Base-by-base conservation (phyloP, 495 filamentous ascomycete species). In the Viridothelium virens region DNA sequence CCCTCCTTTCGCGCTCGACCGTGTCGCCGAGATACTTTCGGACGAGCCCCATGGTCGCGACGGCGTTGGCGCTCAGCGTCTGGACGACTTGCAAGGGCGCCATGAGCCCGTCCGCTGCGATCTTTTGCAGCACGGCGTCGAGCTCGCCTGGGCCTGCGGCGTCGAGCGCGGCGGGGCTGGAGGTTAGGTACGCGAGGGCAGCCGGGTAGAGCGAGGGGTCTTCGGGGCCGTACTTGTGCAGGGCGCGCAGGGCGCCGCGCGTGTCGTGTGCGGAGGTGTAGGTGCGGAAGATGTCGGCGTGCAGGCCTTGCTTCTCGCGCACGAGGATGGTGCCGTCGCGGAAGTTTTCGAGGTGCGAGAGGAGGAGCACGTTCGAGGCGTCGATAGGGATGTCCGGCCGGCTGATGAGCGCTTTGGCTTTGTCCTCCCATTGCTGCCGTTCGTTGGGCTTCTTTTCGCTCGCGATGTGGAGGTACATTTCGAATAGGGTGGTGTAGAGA, bases 31-130 rank as follows among this genome's bases (percentile, higher is more conserved):
- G 86, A 73, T 98, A 98, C 37, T 86, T 87, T 79, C 96, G 97
- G 56, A 98, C 87, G 80, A 96, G 89, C 39, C 95, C 94, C 89
- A 97, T 96, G 1, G 91, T 97, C 1, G 94, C 92, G 7, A 97
- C 92, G 36, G 84, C 86, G 71, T 91, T 92, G 36, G 84, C 86
- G 66, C 87, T 89, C 11, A 98, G 79, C 2, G 95, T 91, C 74
- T 98, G 94, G 16, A 98, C 94, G 14, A 98, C 94, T 75, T 98
- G 93, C 34, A 98, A 80, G 1, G 94, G 94, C 14, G 95, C 93
- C 89, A 98, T 95, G 12, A 98, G 83, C 14, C 91, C 89, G 68
- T 94, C 90, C 64, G 88, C 84, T 65, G 96, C 89, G 71, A 98
- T 98, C 67, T 90, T 89, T 56, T 85, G 85, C 46, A 98, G 81